These are phyloP conservation scores for Lepraria neglecta DNA, from an alignment of 495 filamentous ascomycete species.

Conservation along the genomic window DNA sequence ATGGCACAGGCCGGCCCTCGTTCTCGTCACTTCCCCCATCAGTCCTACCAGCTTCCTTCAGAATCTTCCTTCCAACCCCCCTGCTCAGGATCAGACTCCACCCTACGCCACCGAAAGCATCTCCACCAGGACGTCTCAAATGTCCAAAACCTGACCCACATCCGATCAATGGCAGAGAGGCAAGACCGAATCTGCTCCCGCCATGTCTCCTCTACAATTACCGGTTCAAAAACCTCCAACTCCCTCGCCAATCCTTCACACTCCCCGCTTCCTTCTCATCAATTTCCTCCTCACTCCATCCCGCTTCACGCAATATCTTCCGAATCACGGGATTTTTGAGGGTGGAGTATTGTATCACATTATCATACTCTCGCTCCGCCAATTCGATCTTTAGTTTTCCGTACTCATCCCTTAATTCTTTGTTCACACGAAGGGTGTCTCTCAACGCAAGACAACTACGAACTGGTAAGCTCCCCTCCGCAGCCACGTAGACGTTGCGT, in stretches of 20 bases:
- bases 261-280: conserved; percentile 18
- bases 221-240: not conserved
- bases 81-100: no score
- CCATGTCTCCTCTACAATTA: not conserved
- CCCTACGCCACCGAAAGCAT: no score
- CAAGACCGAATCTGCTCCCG: not conserved
- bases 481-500: conserved; percentile 19
- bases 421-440: conserved; percentile 23
- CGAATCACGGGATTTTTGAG: conserved; percentile 21
- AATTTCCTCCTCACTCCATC: conserved; percentile 26
- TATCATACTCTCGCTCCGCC: conserved; percentile 3
- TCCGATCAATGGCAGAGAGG: no score
- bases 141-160: no score
- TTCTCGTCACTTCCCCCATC: no score
- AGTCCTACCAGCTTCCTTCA: no score
- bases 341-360: conserved; percentile 23
- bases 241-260: conserved; percentile 14
- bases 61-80: no score
- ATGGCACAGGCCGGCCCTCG: no score
- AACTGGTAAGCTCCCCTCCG: conserved; percentile 14
- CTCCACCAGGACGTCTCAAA: no score
- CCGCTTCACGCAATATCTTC: conserved; percentile 21
- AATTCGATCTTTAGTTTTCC: conserved; percentile 23
- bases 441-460: conserved; percentile 25
- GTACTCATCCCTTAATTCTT: conserved; percentile 27